Evolutionary conservation across 2,329 filamentous ascomycete genomes (phyloP), one percentile per base, ranked within the genome.

Genomic region (Paradendryphiella salina): DNA sequence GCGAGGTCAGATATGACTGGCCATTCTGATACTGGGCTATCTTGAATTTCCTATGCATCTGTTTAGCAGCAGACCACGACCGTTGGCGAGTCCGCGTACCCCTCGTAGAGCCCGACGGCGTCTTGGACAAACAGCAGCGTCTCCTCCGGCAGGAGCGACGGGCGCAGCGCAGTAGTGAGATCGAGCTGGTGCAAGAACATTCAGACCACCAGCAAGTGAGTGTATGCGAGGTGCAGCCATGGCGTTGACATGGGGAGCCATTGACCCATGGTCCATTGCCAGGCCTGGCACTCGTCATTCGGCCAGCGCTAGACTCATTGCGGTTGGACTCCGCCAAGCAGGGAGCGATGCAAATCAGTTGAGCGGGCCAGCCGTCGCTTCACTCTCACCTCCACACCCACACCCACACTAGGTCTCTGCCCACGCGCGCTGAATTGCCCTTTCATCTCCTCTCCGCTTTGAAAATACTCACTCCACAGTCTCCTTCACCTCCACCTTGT

Each of bases 181-280:
- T 99, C 93, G 74, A 97, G 83, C 66, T 88, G 85, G 82, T 95
- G 93, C 81, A 96, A 82, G 84, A 96, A 96, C 93, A 97, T 97
- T 81, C 89, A 90, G 88, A 60, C 46, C 64, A 65, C 65, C 50
- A 46, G 52, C 48, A 56, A 53, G 50, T 59, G 40, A 40, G 47
- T 49, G 28, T 52, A 41, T 50, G 33, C 38, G 45, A 49, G 48
- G 50, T 52, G 23, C 55, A 57, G 57, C 58, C 26, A 54, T 50
- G 38, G 44, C 53, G 29, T 31, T 51, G 45, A 23, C 35, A 34
- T 34, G 41, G 47, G 46, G 38, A 52, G 34, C 37, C 33, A 39
- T 45, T 29, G 39, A 36, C 43, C 46, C 38, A 44, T 38, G 31
- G 31, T 39, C 48, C 50, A 33, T 47, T 45, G 50, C 57, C 52